A percentile compares a stretch with the other conserved stretches of the same genome.
Evolutionary conservation across 176 grass and related monocot genomes (phyloP).

Genomic region (Bothriochloa decipiens): DNA sequence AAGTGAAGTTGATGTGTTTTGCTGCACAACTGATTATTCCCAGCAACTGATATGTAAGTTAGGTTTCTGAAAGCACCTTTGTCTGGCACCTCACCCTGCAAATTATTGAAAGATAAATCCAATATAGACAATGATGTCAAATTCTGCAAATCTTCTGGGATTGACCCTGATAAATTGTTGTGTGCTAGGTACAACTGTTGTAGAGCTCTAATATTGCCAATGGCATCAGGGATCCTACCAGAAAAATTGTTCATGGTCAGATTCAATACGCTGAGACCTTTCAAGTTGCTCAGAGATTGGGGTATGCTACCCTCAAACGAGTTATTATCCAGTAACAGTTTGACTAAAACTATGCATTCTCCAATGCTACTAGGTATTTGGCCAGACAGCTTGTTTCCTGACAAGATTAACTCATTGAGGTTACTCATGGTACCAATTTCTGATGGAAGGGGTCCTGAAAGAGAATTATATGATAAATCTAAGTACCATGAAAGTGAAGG

Average conservation of each 20-base stretch:
- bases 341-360: slow-evolving; percentile 39
- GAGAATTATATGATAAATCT: too few relatives aligned
- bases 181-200: slow-evolving; percentile 34
- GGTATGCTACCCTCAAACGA: slow-evolving; percentile 54
- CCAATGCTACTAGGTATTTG: slow-evolving; percentile 46
- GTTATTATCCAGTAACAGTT: slow-evolving; percentile 46
- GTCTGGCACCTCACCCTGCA: slow-evolving; percentile 52
- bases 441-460: slow-evolving; percentile 28
- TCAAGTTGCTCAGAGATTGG: slow-evolving; percentile 23
- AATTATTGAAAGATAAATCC: slow-evolving; percentile 57
- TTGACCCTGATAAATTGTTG: background rate
- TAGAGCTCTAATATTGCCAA: slow-evolving; percentile 29
- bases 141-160: slow-evolving; percentile 24
- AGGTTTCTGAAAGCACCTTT: slow-evolving; percentile 45
- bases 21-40: slow-evolving; percentile 45
- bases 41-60: slow-evolving; percentile 22
- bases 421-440: slow-evolving; percentile 30
- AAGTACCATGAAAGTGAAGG: slow-evolving; percentile 21
- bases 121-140: slow-evolving; percentile 28
- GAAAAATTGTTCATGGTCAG: slow-evolving; percentile 41
- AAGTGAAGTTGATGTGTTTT: slow-evolving; percentile 29
- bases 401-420: slow-evolving; percentile 31
- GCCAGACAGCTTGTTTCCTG: slow-evolving; percentile 50
- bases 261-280: slow-evolving; percentile 45
- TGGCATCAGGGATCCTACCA: slow-evolving; percentile 18